Evolutionary conservation across 768 basidiomycete genomes (phyloP).

Genomic region (Exidia glandulosa): DNA sequence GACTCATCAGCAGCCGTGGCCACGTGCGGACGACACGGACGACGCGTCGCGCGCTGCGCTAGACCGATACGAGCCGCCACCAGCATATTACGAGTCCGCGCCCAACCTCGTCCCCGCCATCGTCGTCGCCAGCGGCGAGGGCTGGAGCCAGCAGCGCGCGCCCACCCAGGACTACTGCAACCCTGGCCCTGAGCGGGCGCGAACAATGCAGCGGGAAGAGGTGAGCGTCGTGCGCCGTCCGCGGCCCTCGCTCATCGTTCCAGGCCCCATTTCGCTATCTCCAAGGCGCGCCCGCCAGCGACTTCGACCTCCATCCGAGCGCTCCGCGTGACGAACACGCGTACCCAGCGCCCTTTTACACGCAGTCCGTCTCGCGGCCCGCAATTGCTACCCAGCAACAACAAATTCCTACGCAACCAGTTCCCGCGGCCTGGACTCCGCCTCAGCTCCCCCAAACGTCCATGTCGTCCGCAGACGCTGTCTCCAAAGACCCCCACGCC

Average conservation of each 20-base stretch:
- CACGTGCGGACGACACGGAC: background rate
- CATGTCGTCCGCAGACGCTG: background rate
- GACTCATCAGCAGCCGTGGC: background rate
- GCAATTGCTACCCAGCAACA: background rate
- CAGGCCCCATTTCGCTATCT: no score
- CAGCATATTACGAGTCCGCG: background rate
- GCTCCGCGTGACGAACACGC: background rate
- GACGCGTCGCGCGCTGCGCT: background rate
- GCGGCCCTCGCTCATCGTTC: no score
- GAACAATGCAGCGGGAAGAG: no score
- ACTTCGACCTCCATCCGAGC: background rate
- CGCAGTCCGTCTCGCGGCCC: background rate
- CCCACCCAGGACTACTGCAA: background rate
- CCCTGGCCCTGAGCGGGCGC: no score
- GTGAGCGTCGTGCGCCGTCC: no score
- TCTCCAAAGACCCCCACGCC: background rate
- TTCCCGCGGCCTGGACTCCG: background rate
- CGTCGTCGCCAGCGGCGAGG: background rate
- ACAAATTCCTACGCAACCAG: background rate
- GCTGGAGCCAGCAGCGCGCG: background rate
- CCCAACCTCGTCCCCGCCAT: background rate
- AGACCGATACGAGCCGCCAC: background rate
- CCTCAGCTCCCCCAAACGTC: background rate
- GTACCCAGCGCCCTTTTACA: background rate
- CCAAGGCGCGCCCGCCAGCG: background rate